Base-by-base conservation (phyloP, 164 flowering plant genomes). In the Warburgia ugandensis region DNA sequence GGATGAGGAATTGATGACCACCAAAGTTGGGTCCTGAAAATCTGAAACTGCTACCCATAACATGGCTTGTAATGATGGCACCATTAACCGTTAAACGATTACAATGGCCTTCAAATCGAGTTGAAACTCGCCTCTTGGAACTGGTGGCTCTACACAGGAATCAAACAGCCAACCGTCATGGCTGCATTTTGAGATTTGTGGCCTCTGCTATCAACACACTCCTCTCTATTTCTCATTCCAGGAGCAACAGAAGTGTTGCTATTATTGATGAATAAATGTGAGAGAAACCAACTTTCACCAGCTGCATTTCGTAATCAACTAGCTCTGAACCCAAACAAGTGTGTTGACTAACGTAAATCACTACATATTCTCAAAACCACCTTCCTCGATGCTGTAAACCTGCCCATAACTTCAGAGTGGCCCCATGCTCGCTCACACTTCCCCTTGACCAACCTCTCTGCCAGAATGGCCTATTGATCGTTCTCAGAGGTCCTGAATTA, bases 401-500 rank as follows among this genome's bases (percentile, higher is more conserved):
- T 17, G 17, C 37, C 50, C 49, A 54, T 19, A 30, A 66, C 32
- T 62, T 66, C 47, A 58, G 72, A 40, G 67, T 57, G 20, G 45
- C 33, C 6, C 77, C 80, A 56, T 77, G 83, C 48, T 83, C 88
- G 25, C 95, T 83, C 43, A 65, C 54, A 30, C 76, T 83, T n/a
- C 82, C 84, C 19, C 76, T 62, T 2, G 80, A 72, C 32, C 63
- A 40, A 45, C 75, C 65, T 64, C 75, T 60, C 55, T 77, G 69
- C 95, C 84, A 80, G 29, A 86, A 56, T 20, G 38, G 70, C 59
- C 54, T 59, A 3, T 67, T 61, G 47, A 68, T 71, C 19, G 73
- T 67, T 49, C 72, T 65, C 52, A 81, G 10, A 8, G 96, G 85
- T 23, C 92, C 87, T 5, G 96, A 85, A 48, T 80, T 71, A 6